Evolutionary conservation across 345 rosid species (phyloP), one percentile per base, ranked within the genome.

Genomic region (Euphorbia lathyris): DNA sequence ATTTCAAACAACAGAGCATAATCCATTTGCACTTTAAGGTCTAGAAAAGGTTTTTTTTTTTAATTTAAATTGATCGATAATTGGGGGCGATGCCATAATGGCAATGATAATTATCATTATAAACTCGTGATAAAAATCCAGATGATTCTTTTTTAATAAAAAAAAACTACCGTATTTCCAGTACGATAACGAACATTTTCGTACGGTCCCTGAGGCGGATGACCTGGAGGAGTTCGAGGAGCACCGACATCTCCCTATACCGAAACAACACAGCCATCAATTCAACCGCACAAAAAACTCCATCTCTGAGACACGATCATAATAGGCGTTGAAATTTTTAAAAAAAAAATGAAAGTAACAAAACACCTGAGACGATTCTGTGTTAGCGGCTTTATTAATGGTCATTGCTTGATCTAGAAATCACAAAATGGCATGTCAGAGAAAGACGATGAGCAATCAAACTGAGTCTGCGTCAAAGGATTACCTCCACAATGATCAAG

Each of bases 341-440:
- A 23, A 34, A 23, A 51, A 32, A 34, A 52, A 23, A 36, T 19
- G n/a, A 34, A 27, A 30, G 4, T 29, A 32, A 12, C 34, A 51
- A 51, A 59, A 58, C 36, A 82, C 73, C 85, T 78, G 85, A 52
- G 80, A 58, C 42, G 84, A 68, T 62, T 85, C 97, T 42, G 72
- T 70, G 74, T 66, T 81, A 65, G 50, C 32, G 30, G 13, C 23
- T 29, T 61, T 60, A 27, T 32, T 70, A 5, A 73, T 81, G 58
- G 86, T 72, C 96, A 90, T 90, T 16, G 40, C 69, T 76, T 42
- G 66, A 66, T 62, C 74, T 43, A 36, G 43, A 65, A 70, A 34
- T 67, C 70, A 70, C 42, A 30, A 38, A 71, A 63, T 53, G 55
- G 78, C 69, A 69, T 63, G 67, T 74, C 64, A 63, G 64, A 65